phyloP scores from a whole-genome alignment of 1,139 yeast genomes.

The Lodderomyces jiufengensis region DNA sequence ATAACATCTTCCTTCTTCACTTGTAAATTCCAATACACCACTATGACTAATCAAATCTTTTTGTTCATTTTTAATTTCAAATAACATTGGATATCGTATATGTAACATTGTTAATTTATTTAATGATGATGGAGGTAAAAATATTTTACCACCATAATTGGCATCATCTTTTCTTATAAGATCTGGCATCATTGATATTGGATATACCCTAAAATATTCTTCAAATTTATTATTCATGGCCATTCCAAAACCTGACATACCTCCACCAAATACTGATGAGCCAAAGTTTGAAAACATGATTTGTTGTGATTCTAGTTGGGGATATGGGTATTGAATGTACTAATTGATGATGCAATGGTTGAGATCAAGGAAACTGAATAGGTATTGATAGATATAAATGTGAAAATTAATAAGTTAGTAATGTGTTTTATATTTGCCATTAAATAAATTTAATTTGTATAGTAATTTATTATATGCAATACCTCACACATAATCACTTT shows the following conservation, averaged over 20 bases:
- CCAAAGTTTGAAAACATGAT: constrained; percentile 47
- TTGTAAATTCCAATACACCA: constrained; percentile 94
- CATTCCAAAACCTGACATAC: constrained; percentile 22
- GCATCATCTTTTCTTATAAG: constrained; percentile 72
- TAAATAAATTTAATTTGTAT: no score
- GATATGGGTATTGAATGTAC: not conserved
- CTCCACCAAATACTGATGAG: constrained; percentile 37
- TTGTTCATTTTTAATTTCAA: constrained; percentile 71
- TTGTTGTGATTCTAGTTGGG: no score
- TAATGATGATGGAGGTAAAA: constrained; percentile 89
- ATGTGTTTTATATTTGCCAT: constrained; percentile 2
- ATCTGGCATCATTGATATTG: constrained; percentile 89
- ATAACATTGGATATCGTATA: constrained; percentile 94
- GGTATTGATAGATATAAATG: not conserved
- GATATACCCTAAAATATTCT: constrained; percentile 89
- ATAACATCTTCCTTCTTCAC: constrained; percentile 95
- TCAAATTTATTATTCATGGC: constrained; percentile 47
- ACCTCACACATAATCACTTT: no score
- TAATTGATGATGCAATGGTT: not conserved
- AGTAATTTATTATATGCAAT: no score
- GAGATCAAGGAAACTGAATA: no score
- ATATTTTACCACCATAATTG: constrained; percentile 95
- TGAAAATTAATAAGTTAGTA: not conserved
- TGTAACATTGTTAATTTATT: constrained; percentile 81
- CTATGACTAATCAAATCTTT: constrained; percentile 64